A percentile compares a stretch with the other conserved stretches of the same genome.
Evolutionary conservation across 441 rosid genomes (phyloP).

Genomic region (California macrophylla): DNA sequence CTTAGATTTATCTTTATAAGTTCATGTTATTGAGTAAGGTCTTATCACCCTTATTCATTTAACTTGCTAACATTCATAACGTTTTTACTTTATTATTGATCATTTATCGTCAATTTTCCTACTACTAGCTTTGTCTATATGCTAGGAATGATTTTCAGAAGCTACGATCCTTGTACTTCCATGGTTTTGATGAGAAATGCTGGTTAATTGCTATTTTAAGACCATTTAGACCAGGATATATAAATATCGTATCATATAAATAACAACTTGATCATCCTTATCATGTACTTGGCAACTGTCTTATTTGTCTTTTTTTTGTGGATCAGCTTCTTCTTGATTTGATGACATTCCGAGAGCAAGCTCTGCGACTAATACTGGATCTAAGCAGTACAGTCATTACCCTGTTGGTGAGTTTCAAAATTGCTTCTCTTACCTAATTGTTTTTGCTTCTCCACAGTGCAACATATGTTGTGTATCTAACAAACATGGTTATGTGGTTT

Average conservation of each 20-base stretch:
- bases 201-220: not conserved
- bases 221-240: not conserved
- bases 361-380: constrained; percentile 89
- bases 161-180: constrained; percentile 1
- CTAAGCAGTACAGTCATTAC: constrained; percentile 96
- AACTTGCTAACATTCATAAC: not conserved
- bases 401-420: constrained; percentile 66
- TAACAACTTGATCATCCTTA: not conserved
- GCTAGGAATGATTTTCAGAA: not conserved
- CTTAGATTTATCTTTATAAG: not conserved
- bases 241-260: not conserved
- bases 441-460: constrained; percentile 9
- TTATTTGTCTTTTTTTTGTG: constrained; percentile 32
- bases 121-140: not conserved
- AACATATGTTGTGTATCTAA: not conserved
- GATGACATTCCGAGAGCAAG: constrained; percentile 97
- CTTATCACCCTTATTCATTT: not conserved
- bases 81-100: not conserved
- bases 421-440: constrained; percentile 9
- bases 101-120: not conserved
- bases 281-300: constrained; percentile 13
- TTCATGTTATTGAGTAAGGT: not conserved
- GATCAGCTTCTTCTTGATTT: constrained; percentile 87
- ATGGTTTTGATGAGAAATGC: not conserved
- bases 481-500: constrained; percentile 7